Evolutionary conservation across 1,284 basidiomycete genomes (phyloP).

Genomic region (Cutaneotrichosporon sp.): DNA sequence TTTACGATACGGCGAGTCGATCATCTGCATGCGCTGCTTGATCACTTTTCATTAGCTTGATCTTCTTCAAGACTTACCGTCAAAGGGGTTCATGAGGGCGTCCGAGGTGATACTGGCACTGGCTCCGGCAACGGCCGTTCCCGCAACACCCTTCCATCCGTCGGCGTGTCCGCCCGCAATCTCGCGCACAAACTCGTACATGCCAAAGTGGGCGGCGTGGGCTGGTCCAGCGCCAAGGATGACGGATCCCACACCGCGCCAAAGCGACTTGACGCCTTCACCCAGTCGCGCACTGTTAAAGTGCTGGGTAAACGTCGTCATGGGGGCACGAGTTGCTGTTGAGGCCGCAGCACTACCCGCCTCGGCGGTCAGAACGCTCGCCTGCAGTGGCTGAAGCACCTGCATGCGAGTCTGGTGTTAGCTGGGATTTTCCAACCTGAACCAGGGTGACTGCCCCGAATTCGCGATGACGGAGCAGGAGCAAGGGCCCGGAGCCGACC

Average conservation of each 20-base stretch:
- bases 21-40: conserved; percentile 98
- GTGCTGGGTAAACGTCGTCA: conserved; percentile 47
- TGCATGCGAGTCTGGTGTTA: conserved; percentile 91
- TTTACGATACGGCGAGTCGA: conserved; percentile 83
- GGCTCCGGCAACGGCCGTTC: conserved; percentile 83
- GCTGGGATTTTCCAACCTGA: neutral
- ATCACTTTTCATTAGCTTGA: conserved; percentile 64
- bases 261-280: conserved; percentile 86
- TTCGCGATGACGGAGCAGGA: neutral
- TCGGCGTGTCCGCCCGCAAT: conserved; percentile 69
- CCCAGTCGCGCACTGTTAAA: conserved; percentile 68
- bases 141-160: conserved; percentile 49
- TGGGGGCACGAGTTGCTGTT: conserved; percentile 29
- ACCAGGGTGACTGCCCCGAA: conserved; percentile 2
- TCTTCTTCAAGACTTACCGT: conserved; percentile 63
- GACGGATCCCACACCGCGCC: conserved; percentile 96
- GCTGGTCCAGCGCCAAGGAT: conserved; percentile 96
- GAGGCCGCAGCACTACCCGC: conserved; percentile 70
- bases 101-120: conserved; percentile 92
- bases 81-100: conserved; percentile 99
- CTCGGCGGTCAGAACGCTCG: conserved; percentile 47
- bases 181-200: conserved; percentile 93
- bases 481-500: neutral
- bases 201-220: conserved; percentile 97
- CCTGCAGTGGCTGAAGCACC: conserved; percentile 62